These are phyloP conservation scores for Capsicum pubescens DNA, from an alignment of 257 asterid species.

Conservation along the genomic window DNA sequence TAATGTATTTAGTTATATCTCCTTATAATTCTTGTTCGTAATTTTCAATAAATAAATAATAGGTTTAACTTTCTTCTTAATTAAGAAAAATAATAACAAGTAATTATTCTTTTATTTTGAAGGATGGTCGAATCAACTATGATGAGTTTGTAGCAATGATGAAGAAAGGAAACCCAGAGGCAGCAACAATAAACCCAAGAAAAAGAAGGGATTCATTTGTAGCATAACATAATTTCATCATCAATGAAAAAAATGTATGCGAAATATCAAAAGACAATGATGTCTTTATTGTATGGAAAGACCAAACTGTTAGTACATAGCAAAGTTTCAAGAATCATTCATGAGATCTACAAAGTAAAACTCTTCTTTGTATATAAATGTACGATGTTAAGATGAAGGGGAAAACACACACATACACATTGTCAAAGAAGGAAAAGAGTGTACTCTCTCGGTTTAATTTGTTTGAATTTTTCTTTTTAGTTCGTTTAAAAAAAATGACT, in stretches of 20 bases:
- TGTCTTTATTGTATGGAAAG: neutral
- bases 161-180: slow-evolving; percentile 83
- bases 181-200: slow-evolving; percentile 56
- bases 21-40: neutral
- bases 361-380: neutral
- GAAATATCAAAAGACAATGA: neutral
- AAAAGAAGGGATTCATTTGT: slow-evolving; percentile 62
- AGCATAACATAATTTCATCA: neutral
- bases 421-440: neutral
- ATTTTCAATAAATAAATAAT: neutral
- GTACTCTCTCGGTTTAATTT: too few relatives aligned
- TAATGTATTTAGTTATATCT: neutral
- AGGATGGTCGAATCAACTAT: slow-evolving; percentile 83
- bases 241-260: neutral
- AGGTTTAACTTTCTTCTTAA: neutral
- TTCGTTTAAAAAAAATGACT: too few relatives aligned
- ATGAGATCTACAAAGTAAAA: neutral
- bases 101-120: neutral
- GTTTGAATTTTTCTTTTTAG: too few relatives aligned
- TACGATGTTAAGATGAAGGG: neutral
- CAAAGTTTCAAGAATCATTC: neutral
- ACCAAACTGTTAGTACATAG: neutral
- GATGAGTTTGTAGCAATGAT: slow-evolving; percentile 89
- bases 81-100: neutral
- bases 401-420: neutral